A percentile compares a stretch with the other conserved stretches of the same genome.
These are phyloP conservation scores for Astraeus odoratus DNA, from an alignment of 768 basidiomycete genomes.

Conservation along the genomic window DNA sequence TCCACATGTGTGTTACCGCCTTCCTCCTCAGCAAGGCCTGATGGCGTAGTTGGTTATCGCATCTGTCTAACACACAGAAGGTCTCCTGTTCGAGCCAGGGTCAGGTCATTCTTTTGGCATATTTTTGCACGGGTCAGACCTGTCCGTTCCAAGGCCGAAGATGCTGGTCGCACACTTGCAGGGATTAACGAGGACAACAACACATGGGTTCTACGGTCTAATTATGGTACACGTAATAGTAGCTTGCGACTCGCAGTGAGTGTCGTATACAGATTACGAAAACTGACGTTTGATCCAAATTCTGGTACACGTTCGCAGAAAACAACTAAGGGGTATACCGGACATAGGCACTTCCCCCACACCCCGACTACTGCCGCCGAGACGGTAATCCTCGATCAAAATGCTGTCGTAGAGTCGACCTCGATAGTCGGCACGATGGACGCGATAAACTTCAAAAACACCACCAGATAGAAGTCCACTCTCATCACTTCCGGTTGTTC, in stretches of 20 bases:
- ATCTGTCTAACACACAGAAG: conserved; percentile 81
- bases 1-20: too few relatives aligned
- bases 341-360: background rate
- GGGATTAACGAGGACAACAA: too few relatives aligned
- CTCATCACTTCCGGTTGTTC: conserved; percentile 85
- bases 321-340: background rate
- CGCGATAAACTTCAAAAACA: conserved; percentile 98
- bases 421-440: conserved; percentile 99
- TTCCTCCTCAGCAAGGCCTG: conserved; percentile 19
- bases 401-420: conserved; percentile 85
- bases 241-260: background rate
- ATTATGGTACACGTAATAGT: background rate
- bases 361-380: background rate
- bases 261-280: background rate
- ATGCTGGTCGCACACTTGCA: background rate
- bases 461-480: conserved; percentile 96
- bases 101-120: conserved; percentile 26
- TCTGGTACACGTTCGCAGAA: too few relatives aligned
- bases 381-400: conserved; percentile 28
- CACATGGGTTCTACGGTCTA: background rate
- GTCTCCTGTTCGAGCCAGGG: conserved; percentile 66
- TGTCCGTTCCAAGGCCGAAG: background rate
- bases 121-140: background rate
- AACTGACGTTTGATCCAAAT: too few relatives aligned
- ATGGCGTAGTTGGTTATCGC: conserved; percentile 82